A percentile compares a stretch with the other conserved stretches of the same genome.
Evolutionary conservation across 257 asterid species (phyloP).

Genomic region (Echites panduratus): DNA sequence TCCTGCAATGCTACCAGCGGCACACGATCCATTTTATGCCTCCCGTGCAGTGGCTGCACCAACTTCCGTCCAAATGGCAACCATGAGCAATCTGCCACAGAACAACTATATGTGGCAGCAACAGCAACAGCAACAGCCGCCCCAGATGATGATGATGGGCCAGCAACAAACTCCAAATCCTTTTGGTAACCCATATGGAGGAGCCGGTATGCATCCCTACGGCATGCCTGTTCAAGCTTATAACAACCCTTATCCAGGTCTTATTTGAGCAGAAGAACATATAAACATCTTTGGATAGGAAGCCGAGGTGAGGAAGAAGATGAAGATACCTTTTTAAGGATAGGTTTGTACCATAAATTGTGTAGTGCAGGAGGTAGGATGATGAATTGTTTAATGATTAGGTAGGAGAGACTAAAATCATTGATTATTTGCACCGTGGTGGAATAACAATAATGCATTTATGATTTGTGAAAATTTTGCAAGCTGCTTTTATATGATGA

Average conservation of each 20-base stretch:
- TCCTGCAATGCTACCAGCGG: slow-evolving; percentile 36
- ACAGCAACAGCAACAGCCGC: slow-evolving; percentile 27
- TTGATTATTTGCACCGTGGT: slow-evolving; percentile 26
- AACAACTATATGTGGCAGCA: slow-evolving; percentile 45
- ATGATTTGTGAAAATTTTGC: slow-evolving; percentile 12
- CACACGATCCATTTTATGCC: slow-evolving; percentile 70
- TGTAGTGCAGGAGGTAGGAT: slow-evolving; percentile 30
- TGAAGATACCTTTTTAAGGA: slow-evolving; percentile 17
- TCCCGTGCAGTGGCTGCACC: slow-evolving; percentile 63
- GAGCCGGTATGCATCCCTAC: slow-evolving; percentile 27
- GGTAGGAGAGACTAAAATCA: slow-evolving; percentile 24
- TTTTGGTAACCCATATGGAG: slow-evolving; percentile 30
- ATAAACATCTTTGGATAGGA: not conserved
- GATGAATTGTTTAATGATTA: slow-evolving; percentile 30
- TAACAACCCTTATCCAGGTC: slow-evolving; percentile 37
- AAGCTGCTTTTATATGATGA: slow-evolving; percentile 16
- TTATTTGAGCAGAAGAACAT: slow-evolving; percentile 17
- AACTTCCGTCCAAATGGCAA: slow-evolving; percentile 60
- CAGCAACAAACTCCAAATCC: slow-evolving; percentile 34
- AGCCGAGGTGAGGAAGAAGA: slow-evolving; percentile 9
- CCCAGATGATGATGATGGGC: slow-evolving; percentile 35
- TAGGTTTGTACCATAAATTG: slow-evolving; percentile 27
- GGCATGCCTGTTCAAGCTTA: slow-evolving; percentile 34
- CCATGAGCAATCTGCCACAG: slow-evolving; percentile 63
- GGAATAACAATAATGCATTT: slow-evolving; percentile 18